These are phyloP conservation scores for Neurospora sp. DNA, from an alignment of 495 filamentous ascomycete genomes.

Conservation along the genomic window DNA sequence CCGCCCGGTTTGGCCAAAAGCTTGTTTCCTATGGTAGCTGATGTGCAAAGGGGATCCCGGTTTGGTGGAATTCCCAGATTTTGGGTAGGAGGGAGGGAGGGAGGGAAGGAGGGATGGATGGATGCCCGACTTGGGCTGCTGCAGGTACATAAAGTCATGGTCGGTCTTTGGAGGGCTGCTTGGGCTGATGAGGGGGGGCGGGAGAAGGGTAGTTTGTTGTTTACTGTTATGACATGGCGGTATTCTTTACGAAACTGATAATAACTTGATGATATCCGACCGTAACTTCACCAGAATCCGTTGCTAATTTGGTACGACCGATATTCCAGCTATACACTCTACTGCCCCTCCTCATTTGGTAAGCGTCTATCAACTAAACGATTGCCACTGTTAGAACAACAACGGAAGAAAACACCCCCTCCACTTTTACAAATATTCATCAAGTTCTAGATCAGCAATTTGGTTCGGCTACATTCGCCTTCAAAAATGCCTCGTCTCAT, in stretches of 20 bases:
- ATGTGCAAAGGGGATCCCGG: neutral
- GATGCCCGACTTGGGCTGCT: neutral
- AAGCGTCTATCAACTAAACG: neutral
- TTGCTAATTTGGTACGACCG: neutral
- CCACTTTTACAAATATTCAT: too few species aligned
- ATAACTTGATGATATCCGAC: neutral
- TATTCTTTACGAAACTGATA: too few species aligned
- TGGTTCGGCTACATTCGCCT: neutral
- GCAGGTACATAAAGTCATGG: neutral
- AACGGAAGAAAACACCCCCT: neutral
- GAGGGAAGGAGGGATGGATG: neutral
- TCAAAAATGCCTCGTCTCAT: neutral
- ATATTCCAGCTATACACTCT: neutral
- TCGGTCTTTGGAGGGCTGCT: neutral
- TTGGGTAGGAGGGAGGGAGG: neutral
- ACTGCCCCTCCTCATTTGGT: neutral
- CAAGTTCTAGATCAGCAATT: neutral
- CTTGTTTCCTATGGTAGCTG: neutral
- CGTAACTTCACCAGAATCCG: neutral
- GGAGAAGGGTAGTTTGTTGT: neutral
- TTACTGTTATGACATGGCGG: neutral
- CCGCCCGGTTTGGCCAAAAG: neutral
- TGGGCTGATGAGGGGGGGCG: neutral
- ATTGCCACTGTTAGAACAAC: neutral
- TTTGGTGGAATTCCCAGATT: neutral